Evolutionary conservation across 805 yeast genomes (phyloP).

Genomic region (Ogataea salicorniae): DNA sequence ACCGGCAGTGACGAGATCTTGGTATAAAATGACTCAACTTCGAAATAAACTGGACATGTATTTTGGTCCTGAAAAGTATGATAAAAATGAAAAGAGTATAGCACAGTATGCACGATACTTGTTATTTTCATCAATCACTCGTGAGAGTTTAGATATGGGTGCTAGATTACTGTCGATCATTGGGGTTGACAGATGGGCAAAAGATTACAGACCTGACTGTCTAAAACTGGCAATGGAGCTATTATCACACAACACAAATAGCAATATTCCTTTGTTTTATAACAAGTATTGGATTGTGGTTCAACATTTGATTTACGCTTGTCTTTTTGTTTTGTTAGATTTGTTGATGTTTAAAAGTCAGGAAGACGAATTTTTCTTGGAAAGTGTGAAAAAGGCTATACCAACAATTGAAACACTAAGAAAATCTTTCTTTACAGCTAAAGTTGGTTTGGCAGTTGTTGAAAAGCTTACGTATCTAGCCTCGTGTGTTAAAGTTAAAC

Average conservation of each 20-base stretch:
- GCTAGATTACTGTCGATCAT: conserved; percentile 16
- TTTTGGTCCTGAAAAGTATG: conserved; percentile 6
- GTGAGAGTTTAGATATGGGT: conserved; percentile 21
- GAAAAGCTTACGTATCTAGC: conserved; percentile 21
- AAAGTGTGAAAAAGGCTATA: conserved; percentile 14
- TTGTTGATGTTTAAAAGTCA: conserved; percentile 22
- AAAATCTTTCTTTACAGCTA: conserved; percentile 20
- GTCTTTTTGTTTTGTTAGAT: conserved; percentile 22
- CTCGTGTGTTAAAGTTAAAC: conserved; percentile 12
- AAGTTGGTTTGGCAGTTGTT: conserved; percentile 23
- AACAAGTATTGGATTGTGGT: conserved; percentile 24
- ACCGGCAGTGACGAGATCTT: conserved; percentile 5
- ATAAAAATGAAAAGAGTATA: conserved; percentile 5
- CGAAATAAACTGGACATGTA: conserved; percentile 7
- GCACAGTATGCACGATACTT: conserved; percentile 18
- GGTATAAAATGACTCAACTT: conserved; percentile 12
- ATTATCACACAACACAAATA: conserved; percentile 16
- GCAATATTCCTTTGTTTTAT: conserved; percentile 17
- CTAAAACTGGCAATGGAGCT: conserved; percentile 13
- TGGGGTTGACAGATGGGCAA: conserved; percentile 18
- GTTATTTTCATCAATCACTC: conserved; percentile 19
- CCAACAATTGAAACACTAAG: conserved; percentile 14
- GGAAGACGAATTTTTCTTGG: conserved; percentile 15
- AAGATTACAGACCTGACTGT: conserved; percentile 17
- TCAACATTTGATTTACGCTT: conserved; percentile 24